phyloP scores from a whole-genome alignment of 2,329 filamentous ascomycete species.

The Dothiorella sarmentorum region DNA sequence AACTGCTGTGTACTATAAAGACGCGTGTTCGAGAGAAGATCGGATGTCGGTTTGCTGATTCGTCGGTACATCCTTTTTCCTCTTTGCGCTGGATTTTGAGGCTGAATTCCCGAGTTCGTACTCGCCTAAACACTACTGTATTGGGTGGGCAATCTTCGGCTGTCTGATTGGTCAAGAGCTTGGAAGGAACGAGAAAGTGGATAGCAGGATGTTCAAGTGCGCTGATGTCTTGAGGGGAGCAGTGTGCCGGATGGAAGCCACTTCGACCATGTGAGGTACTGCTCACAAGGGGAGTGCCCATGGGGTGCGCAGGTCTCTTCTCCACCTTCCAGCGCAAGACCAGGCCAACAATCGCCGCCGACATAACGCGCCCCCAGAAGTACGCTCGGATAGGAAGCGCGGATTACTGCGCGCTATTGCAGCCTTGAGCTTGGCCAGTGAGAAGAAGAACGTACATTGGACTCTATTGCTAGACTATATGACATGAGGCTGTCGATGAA shows the following conservation, averaged over 20 bases:
- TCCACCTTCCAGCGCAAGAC: background rate
- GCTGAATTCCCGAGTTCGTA: background rate
- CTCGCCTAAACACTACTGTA: background rate
- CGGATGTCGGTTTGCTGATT: background rate
- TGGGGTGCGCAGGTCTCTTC: background rate
- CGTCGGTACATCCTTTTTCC: background rate
- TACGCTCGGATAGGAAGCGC: background rate
- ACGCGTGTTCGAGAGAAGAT: too few relatives aligned
- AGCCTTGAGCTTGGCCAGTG: background rate
- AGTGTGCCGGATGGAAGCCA: background rate
- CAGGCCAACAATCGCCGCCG: background rate
- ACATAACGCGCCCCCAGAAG: background rate
- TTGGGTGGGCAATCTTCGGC: background rate
- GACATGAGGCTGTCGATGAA: too few relatives aligned
- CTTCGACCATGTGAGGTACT: background rate
- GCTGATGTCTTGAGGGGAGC: too few relatives aligned
- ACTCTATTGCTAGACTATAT: too few relatives aligned
- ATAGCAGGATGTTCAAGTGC: too few relatives aligned
- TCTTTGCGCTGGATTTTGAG: background rate
- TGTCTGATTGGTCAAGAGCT: background rate
- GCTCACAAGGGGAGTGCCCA: background rate
- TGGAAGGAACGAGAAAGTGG: background rate
- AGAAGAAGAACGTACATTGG: too few relatives aligned
- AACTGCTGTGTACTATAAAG: slow-evolving; percentile 27
- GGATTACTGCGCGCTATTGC: background rate